Percentiles rank a stretch among this genome's conserved stretches.
Conservation (phyloP, 208 protist genomes). For the Vickermania ingenoplastis region DNA sequence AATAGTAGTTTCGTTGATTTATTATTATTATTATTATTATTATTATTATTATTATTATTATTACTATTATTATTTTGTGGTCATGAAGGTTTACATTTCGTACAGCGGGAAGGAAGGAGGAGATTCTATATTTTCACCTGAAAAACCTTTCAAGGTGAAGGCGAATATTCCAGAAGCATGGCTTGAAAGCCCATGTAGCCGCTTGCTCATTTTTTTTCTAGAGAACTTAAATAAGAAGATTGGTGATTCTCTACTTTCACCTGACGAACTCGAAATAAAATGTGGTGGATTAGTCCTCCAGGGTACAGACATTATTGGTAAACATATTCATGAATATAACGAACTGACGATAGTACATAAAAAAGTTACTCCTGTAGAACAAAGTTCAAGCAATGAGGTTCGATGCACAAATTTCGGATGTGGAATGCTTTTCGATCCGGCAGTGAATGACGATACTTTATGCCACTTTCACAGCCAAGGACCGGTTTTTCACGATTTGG, state of each 20-base stretch:
- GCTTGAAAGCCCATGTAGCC: constrained; percentile 19
- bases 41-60: too few relatives aligned
- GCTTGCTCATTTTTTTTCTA: constrained; percentile 26
- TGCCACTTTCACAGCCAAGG: constrained; percentile 62
- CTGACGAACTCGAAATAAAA: constrained; percentile 34
- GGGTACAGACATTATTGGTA: constrained; percentile 22
- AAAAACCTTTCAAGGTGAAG: constrained; percentile 56
- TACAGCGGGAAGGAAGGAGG: too few relatives aligned
- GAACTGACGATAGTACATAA: constrained; percentile 37
- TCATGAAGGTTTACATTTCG: too few relatives aligned
- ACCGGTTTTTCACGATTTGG: constrained; percentile 77
- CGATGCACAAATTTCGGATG: constrained; percentile 79
- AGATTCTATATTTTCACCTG: too few relatives aligned
- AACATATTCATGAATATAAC: constrained; percentile 62
- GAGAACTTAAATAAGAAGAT: constrained; percentile 20
- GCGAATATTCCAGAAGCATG: constrained; percentile 26
- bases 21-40: too few relatives aligned
- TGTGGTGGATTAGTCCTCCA: constrained; percentile 43
- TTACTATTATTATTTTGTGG: too few relatives aligned
- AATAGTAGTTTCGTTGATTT: too few relatives aligned
- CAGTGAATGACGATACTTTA: constrained; percentile 53
- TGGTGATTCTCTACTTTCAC: constrained; percentile 6
- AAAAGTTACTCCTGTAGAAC: constrained; percentile 10
- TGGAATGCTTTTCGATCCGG: constrained; percentile 47
- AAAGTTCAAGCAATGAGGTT: constrained; percentile 27